Percentiles rank a stretch among this genome's conserved stretches.
Evolutionary conservation across 2,329 filamentous ascomycete genomes (phyloP).

Genomic region (Ophiostoma australiae): DNA sequence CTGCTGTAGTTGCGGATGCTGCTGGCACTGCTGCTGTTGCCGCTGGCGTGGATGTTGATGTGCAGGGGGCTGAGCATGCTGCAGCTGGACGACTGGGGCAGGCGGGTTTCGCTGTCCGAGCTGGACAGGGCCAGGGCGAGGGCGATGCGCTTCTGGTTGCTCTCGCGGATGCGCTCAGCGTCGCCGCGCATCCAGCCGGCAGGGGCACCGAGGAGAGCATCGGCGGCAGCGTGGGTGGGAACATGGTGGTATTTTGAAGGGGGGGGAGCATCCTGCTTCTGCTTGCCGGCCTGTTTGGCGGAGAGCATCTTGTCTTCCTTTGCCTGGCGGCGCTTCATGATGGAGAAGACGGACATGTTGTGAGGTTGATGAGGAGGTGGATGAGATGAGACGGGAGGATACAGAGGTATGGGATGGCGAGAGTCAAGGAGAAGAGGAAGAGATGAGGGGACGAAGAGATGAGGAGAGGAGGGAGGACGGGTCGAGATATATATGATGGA

Average conservation of each 20-base stretch:
- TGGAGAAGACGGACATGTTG: constrained; percentile 54
- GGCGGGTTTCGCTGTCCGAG: not conserved
- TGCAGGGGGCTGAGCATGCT: constrained; percentile 26
- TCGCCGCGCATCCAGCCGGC: constrained; percentile 48
- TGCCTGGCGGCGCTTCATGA: constrained; percentile 50
- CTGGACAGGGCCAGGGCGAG: constrained; percentile 31
- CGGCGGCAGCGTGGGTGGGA: constrained; percentile 56
- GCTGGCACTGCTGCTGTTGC: constrained; percentile 17
- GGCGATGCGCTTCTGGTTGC: constrained; percentile 47
- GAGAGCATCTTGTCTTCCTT: constrained; percentile 43
- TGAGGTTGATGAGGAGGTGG: not conserved
- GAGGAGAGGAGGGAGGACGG: not conserved
- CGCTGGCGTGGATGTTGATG: constrained; percentile 18
- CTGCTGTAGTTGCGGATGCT: constrained; percentile 7
- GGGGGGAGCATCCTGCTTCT: constrained; percentile 37
- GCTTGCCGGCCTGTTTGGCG: constrained; percentile 45
- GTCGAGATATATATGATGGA: not conserved
- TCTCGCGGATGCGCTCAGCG: constrained; percentile 44
- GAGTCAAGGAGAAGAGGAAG: not conserved
- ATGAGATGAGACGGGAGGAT: not conserved
- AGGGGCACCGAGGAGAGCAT: constrained; percentile 53
- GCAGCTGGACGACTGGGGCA: constrained; percentile 10
- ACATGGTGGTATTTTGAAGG: constrained; percentile 52
- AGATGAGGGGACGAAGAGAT: not conserved
- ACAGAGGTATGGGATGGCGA: not conserved